Conservation (phyloP, 768 basidiomycete species). For the Wakefieldia striispora region DNA sequence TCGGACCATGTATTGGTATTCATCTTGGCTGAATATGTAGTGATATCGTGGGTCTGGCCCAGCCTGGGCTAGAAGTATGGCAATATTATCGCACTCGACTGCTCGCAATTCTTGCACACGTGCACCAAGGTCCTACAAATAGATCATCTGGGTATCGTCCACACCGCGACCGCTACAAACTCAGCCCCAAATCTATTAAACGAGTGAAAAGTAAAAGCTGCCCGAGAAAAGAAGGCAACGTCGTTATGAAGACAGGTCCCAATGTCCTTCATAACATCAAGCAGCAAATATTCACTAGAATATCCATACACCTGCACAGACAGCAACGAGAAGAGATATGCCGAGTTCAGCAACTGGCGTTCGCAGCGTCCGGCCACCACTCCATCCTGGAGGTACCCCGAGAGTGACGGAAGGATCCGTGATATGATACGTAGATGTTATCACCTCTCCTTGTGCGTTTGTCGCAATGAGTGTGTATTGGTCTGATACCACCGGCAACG, state of each 20-base stretch:
- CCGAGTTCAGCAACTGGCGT: constrained; percentile 11
- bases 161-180: no score
- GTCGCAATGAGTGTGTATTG: constrained; percentile 58
- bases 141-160: no score
- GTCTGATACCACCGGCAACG: constrained; percentile 54
- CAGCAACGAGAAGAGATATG: constrained; percentile 7
- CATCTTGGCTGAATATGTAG: no score
- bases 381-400: constrained; percentile 66
- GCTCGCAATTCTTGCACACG: no score
- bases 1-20: no score
- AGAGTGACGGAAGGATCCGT: constrained; percentile 48
- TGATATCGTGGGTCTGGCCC: no score
- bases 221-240: neutral
- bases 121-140: no score
- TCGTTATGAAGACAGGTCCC: no score
- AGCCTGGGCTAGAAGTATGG: no score
- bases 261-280: no score
- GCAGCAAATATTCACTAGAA: constrained; percentile 6
- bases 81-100: no score
- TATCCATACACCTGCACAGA: constrained; percentile 14
- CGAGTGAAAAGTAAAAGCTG: neutral
- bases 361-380: constrained; percentile 9
- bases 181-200: no score
- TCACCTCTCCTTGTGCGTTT: constrained; percentile 48
- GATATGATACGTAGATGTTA: constrained; percentile 53